These are phyloP conservation scores for Quercus aquifolioides DNA, from an alignment of 306 rosid genomes.

Conservation along the genomic window DNA sequence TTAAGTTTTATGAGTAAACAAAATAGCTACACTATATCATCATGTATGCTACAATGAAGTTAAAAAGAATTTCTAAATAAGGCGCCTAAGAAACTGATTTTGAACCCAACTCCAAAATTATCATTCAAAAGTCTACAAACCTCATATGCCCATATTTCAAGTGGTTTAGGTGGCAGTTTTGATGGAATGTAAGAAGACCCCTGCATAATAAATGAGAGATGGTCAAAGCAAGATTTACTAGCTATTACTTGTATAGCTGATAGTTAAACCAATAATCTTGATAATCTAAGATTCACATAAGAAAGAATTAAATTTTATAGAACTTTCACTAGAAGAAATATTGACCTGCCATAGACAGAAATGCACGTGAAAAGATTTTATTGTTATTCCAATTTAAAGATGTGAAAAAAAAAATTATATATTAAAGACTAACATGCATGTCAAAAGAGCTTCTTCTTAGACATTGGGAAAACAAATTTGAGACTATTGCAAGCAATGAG, in stretches of 20 bases:
- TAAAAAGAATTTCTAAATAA: not conserved
- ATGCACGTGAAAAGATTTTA: not conserved
- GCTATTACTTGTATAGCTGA: not conserved
- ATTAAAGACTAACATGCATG: not conserved
- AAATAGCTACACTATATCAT: slow-evolving; percentile 7
- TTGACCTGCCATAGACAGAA: not conserved
- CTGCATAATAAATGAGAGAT: slow-evolving; percentile 32
- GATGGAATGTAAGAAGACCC: slow-evolving; percentile 74
- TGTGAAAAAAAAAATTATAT: not conserved
- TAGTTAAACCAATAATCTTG: not conserved
- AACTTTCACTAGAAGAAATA: not conserved
- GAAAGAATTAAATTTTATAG: not conserved
- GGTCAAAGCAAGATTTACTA: slow-evolving; percentile 3
- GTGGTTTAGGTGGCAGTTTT: slow-evolving; percentile 77
- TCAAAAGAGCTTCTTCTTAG: not conserved
- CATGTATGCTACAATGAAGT: slow-evolving; percentile 6
- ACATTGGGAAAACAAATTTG: not conserved
- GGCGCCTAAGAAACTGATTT: not conserved
- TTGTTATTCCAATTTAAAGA: not conserved
- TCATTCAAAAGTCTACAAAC: slow-evolving; percentile 32
- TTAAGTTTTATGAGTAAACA: slow-evolving; percentile 1
- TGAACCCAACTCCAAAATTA: not conserved
- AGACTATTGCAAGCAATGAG: not conserved
- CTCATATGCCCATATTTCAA: slow-evolving; percentile 96
- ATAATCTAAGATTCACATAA: not conserved